These are phyloP conservation scores for Fusarium chuoi DNA, from an alignment of 2,329 filamentous ascomycete genomes.

Conservation along the genomic window DNA sequence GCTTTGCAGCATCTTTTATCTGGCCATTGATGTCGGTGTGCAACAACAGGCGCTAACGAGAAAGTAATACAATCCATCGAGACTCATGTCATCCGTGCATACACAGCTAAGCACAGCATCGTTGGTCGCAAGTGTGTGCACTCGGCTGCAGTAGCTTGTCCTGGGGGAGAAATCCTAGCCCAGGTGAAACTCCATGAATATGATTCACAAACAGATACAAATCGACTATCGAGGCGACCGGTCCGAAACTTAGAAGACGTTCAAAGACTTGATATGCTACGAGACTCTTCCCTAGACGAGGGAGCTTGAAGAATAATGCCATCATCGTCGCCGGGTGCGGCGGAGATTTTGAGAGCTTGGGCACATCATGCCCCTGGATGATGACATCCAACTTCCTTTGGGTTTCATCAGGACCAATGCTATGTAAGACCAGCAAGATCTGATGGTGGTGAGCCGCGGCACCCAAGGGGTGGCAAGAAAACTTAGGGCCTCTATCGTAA, in stretches of 20 bases:
- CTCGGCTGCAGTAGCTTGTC: conserved; percentile 22
- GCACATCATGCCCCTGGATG: conserved; percentile 33
- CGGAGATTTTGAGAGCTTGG: conserved; percentile 31
- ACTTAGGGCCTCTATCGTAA: not conserved
- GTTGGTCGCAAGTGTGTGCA: conserved; percentile 5
- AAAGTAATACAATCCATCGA: conserved; percentile 8
- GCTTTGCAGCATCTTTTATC: conserved; percentile 18
- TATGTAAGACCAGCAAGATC: conserved; percentile 12
- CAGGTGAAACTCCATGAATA: not conserved
- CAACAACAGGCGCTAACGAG: conserved; percentile 16
- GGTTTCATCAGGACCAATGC: conserved; percentile 20
- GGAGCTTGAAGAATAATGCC: conserved; percentile 8
- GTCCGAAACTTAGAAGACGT: not conserved
- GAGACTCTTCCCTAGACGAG: not conserved
- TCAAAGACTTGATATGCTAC: not conserved
- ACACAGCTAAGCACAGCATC: not conserved
- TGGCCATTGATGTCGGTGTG: conserved; percentile 33
- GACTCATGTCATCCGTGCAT: conserved; percentile 19
- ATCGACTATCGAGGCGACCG: not conserved
- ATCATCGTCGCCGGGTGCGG: conserved; percentile 29
- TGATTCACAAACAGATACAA: not conserved
- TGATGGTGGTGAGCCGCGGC: conserved; percentile 26
- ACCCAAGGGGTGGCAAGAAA: not conserved
- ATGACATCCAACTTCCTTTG: conserved; percentile 32
- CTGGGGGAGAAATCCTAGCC: conserved; percentile 2